Evolutionary conservation across 768 basidiomycete species (phyloP).

Genomic region (Leccinum disarticulatum): DNA sequence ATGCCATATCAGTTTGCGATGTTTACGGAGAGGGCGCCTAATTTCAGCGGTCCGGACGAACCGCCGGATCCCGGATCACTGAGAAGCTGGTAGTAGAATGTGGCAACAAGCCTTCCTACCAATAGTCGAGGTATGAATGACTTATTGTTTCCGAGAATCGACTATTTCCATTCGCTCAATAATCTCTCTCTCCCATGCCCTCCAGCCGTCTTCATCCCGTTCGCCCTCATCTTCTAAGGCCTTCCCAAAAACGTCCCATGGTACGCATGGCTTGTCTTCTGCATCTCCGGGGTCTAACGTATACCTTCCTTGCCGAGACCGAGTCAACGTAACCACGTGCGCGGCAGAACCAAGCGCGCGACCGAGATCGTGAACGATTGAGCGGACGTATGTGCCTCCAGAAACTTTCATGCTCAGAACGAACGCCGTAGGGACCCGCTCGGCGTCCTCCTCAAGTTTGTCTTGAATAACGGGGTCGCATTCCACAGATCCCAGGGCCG

Average conservation of each 20-base stretch:
- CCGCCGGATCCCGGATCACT: not conserved
- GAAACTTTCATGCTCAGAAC: constrained; percentile 91
- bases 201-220: constrained; percentile 65
- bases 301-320: constrained; percentile 88
- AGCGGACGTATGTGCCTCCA: constrained; percentile 95
- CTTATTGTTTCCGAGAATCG: constrained; percentile 28
- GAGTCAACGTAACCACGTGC: constrained; percentile 87
- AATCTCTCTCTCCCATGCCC: constrained; percentile 81
- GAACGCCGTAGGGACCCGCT: constrained; percentile 68
- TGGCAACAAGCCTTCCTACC: not conserved
- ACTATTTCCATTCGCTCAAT: constrained; percentile 65
- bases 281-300: constrained; percentile 48
- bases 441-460: constrained; percentile 32
- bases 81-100: not conserved
- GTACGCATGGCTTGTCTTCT: constrained; percentile 60
- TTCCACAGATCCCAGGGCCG: constrained; percentile 55
- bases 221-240: constrained; percentile 55
- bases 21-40: no score
- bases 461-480: constrained; percentile 37
- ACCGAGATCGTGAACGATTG: constrained; percentile 91
- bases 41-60: constrained; percentile 1
- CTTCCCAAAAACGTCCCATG: constrained; percentile 72
- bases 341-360: constrained; percentile 83
- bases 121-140: not conserved
- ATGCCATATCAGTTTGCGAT: not conserved